phyloP scores from a whole-genome alignment of 1,139 yeast genomes.

The Saccharomyces pastorianus region DNA sequence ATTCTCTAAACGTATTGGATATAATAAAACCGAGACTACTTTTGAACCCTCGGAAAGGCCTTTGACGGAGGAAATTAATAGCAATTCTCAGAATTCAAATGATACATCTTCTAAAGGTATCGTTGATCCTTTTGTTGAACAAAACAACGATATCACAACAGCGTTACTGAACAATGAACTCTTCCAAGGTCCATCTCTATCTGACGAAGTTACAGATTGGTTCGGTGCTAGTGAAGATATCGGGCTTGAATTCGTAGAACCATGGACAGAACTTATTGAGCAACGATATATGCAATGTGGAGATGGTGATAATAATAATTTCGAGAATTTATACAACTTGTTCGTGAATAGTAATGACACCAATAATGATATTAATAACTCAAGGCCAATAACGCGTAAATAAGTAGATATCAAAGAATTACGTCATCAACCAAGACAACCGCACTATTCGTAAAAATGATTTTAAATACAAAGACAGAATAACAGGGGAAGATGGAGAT shows the following conservation, averaged over 20 bases:
- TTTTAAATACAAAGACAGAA: background rate
- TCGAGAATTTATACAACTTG: conserved; percentile 8
- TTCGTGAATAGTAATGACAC: conserved; percentile 1
- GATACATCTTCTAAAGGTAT: background rate
- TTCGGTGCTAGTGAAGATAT: conserved; percentile 56
- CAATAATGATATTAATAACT: background rate
- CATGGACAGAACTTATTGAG: conserved; percentile 81
- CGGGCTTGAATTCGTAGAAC: conserved; percentile 81
- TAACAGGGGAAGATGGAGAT: background rate
- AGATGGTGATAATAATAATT: conserved; percentile 5
- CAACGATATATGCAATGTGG: conserved; percentile 33
- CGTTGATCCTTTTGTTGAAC: background rate
- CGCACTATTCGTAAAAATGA: background rate
- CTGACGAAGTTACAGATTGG: conserved; percentile 56
- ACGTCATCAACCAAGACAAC: background rate
- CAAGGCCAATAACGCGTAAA: background rate
- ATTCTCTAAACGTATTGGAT: background rate
- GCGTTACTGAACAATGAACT: background rate
- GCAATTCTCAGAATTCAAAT: background rate
- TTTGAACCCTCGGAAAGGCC: background rate
- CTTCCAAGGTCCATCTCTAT: conserved; percentile 5
- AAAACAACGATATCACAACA: background rate
- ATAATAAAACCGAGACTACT: background rate
- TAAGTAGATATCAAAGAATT: background rate
- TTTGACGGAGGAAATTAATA: background rate